Evolutionary conservation across 139 green algal species (phyloP), one percentile per base, ranked within the genome.

Genomic region (Dunaliella primolecta): DNA sequence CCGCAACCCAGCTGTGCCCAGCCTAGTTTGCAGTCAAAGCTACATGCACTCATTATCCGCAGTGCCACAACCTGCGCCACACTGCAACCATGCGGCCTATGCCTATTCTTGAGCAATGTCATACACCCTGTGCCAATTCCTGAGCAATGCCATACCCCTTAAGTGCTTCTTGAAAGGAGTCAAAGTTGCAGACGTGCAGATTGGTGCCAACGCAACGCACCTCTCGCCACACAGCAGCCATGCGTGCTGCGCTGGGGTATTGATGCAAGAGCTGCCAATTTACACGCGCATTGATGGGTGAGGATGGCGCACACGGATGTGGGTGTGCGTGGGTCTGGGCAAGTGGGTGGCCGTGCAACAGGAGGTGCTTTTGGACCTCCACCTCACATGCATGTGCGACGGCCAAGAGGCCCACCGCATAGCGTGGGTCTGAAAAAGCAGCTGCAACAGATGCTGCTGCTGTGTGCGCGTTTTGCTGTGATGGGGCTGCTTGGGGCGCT

Each of bases 231-330:
- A 86, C 2, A 15, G 75, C 83, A 21, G 83, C 83, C 27, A 32
- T 78, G 21, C 38, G n/a, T 27, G 83, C 83, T 23, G 75, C 83
- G 3, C 32, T 15, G 2, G 83, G 83, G 76, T 86, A 86, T 3
- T 56, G 35, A 25, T 83, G 83, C 34, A 86, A 46, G 38, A 86
- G 83, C 38, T 31, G 75, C 83, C 83, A 86, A 55, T 86, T 86
- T 2, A 86, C 24, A 3, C 75, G 82, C 7, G 46, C 46, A 64
- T 64, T n/a, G n/a, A n/a, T n/a, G n/a, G n/a, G n/a, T n/a, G n/a
- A 15, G 31, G 34, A 55, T 38, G 33, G 38, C 24, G 78, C 75
- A 32, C 36, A 30, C 30, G 33, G n/a, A 29, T 80, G 29, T 11
- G 75, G 75, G 2, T 38, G 75, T n/a, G 75, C 30, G 7, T 11